Evolutionary conservation across 352 stramenopile species (phyloP), one percentile per base, ranked within the genome.

Genomic region (Pythium periplocum): DNA sequence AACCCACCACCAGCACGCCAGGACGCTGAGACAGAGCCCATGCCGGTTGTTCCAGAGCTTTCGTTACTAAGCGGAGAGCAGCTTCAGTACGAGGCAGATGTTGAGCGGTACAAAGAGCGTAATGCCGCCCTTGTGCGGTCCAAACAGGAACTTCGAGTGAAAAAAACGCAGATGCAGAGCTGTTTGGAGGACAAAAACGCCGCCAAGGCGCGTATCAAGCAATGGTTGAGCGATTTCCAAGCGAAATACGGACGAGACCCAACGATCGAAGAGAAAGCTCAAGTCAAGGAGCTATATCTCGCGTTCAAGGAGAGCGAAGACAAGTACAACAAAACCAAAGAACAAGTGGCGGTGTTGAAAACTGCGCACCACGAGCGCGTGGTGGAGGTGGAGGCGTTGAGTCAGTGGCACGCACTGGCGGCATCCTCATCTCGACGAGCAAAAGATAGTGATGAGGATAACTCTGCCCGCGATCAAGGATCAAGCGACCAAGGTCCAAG

Each of bases 241-340:
- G 43, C 46, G 8, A 55, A 65, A 37, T 57, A 86, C 47, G 59
- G 63, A 0, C 68, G 76, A 0, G 79, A 90, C 0, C 82, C 79
- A 4, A 74, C 67, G 30, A 81, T 90, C n/a, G 71, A 87, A n/a
- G 82, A 93, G 41, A 90, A 93, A 47, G 68, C 79, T 6, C 66
- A 80, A 38, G 82, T 90, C 34, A 90, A 90, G 44, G 76, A 87
- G 26, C 57, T 87, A 36, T 93, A 93, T 41, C 30, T 88, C 26
- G 64, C 66, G 26, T 93, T 93, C 67, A 90, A 93, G 58, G 64
- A 69, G n/a, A 66, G 62, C 6, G 82, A 93, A 40, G 77, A 79
- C 2, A 64, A 62, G 11, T 84, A 69, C 46, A 82, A 69, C 11
- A 17, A 37, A 7, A 51, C 73, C 17, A 88, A 87, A 59, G 47